These are phyloP conservation scores for Saccharomycopsis sp. DNA, from an alignment of 805 yeast genomes.

Conservation along the genomic window DNA sequence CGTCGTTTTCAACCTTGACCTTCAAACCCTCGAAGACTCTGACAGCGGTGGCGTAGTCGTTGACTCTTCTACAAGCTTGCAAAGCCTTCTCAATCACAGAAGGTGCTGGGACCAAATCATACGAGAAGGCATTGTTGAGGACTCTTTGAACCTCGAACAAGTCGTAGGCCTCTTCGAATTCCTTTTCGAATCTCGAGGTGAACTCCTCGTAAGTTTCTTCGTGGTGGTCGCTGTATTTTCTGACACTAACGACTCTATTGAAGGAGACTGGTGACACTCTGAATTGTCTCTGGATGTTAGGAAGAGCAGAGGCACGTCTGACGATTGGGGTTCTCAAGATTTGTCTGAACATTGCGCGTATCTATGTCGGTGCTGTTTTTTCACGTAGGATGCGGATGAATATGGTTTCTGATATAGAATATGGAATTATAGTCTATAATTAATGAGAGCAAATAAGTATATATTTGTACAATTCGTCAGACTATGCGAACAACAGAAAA, in stretches of 20 bases:
- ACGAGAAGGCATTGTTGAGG: conserved; percentile 94
- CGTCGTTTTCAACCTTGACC: conserved; percentile 90
- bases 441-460: background rate
- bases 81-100: conserved; percentile 91
- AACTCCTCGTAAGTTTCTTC: conserved; percentile 95
- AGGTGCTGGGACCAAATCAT: conserved; percentile 98
- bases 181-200: conserved; percentile 87
- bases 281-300: background rate
- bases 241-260: conserved; percentile 27
- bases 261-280: background rate
- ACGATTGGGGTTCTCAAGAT: conserved; percentile 22
- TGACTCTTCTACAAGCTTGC: conserved; percentile 97
- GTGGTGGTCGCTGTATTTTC: conserved; percentile 78
- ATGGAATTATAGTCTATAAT: background rate
- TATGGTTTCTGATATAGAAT: background rate
- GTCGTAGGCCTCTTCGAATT: conserved; percentile 90
- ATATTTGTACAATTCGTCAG: background rate
- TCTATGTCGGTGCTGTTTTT: conserved; percentile 1
- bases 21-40: conserved; percentile 97
- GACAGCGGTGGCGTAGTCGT: conserved; percentile 97
- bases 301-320: conserved; percentile 20
- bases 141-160: conserved; percentile 85
- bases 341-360: conserved; percentile 7
- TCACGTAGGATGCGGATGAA: background rate
- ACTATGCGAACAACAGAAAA: background rate